Base-by-base conservation (phyloP, 805 yeast species). In the Wickerhamomyces xylosicus region DNA sequence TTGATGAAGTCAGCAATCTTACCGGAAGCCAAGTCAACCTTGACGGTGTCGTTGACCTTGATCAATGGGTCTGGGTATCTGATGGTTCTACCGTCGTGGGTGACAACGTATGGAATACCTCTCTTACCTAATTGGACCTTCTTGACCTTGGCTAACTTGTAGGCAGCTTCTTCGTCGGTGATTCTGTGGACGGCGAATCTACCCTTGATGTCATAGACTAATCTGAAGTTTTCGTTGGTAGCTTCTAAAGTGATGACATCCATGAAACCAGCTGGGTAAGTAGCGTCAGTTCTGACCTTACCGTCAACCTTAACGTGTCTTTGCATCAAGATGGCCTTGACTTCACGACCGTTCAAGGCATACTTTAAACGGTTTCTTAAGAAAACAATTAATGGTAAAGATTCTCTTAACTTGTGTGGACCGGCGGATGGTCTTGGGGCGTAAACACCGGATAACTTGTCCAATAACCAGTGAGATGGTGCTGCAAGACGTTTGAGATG, bases 381-480 rank as follows among this genome's bases (percentile, higher is more conserved):
- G 77, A 90, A 90, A 57, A 89, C 90, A 64, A 90, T 78, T 71
- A 89, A 81, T 67, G 97, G 97, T 65, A 89, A 82, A 49, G 95
- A 89, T 77, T 89, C 97, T 72, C 97, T 82, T 68, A 89, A 79
- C 74, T 90, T 92, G 79, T 90, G 98, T 68, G 98, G 98, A 78
- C 98, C 98, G 60, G 95, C 82, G 53, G 97, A 87, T 66, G 97
- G 95, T 77, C 97, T 89, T 77, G 98, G 98, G 53, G 98, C 98
- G 71, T 92, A 92, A 65, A 85, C 77, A 69, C 99, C 99, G 66
- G 97, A 85, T 76, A 92, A 79, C 77, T 92, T 92, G 94, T 94
- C 98, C 78, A 92, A 85, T 94, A 92, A 85, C 98, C 49, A 92
- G 83, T 92, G 98, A 78, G 89, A 83, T 79, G 99, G 99, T 70